These are phyloP conservation scores for Penicillium samsonianum DNA, from an alignment of 495 filamentous ascomycete species.

Conservation along the genomic window DNA sequence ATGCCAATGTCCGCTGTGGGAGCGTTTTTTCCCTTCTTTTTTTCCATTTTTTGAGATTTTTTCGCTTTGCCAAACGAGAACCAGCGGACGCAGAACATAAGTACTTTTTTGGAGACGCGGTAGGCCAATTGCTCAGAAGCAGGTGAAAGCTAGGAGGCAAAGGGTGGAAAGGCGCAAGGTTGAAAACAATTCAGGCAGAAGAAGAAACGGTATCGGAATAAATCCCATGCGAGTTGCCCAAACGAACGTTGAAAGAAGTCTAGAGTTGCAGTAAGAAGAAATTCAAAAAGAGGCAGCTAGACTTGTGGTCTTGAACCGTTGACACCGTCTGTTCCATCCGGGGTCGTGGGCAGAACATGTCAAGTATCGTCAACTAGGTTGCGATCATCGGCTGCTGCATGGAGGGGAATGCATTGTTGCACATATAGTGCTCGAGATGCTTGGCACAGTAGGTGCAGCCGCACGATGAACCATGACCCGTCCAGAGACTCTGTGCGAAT, in stretches of 20 bases:
- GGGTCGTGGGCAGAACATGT: slow-evolving; percentile 16
- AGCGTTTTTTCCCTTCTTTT: slow-evolving; percentile 43
- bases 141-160: slow-evolving; percentile 25
- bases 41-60: slow-evolving; percentile 31
- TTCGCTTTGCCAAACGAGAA: slow-evolving; percentile 34
- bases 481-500: slow-evolving; percentile 61
- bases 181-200: slow-evolving; percentile 33
- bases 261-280: slow-evolving; percentile 26
- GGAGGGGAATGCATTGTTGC: slow-evolving; percentile 57
- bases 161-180: slow-evolving; percentile 32
- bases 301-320: slow-evolving; percentile 12
- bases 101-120: slow-evolving; percentile 41
- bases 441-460: slow-evolving; percentile 67
- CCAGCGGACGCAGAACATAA: slow-evolving; percentile 35
- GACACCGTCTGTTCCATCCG: slow-evolving; percentile 21
- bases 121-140: slow-evolving; percentile 29
- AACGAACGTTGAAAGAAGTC: slow-evolving; percentile 30
- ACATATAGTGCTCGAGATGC: slow-evolving; percentile 65
- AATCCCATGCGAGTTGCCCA: slow-evolving; percentile 34
- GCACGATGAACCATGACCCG: slow-evolving; percentile 63
- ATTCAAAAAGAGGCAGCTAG: slow-evolving; percentile 19
- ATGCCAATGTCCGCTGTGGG: slow-evolving; percentile 36
- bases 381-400: slow-evolving; percentile 61
- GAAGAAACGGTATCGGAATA: slow-evolving; percentile 43
- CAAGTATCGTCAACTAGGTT: slow-evolving; percentile 26